phyloP scores from a whole-genome alignment of 768 basidiomycete genomes.

The Calocera viscosa region DNA sequence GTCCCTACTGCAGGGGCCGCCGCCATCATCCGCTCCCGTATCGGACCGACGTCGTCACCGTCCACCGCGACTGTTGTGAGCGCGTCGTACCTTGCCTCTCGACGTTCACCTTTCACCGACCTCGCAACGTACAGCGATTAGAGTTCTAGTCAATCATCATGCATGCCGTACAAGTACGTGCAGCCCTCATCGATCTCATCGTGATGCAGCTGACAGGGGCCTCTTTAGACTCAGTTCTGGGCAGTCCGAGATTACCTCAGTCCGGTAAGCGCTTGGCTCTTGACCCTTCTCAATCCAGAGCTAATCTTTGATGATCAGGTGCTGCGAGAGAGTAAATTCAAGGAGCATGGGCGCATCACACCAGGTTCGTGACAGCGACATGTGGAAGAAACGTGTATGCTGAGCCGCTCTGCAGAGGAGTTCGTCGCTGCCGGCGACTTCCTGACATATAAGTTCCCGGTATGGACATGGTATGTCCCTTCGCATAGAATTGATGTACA shows the following conservation, averaged over 20 bases:
- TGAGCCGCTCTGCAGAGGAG: conserved; percentile 55
- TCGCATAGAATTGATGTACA: not conserved
- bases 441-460: conserved; percentile 93
- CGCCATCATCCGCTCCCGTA: conserved; percentile 8
- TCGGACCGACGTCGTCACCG: conserved; percentile 1
- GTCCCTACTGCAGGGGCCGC: not conserved
- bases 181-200: not conserved
- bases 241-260: conserved; percentile 88
- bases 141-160: not conserved
- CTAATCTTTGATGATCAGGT: conserved; percentile 41
- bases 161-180: conserved; percentile 4
- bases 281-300: not conserved
- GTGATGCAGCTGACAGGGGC: not conserved
- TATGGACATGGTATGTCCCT: conserved; percentile 77
- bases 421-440: conserved; percentile 98
- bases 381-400: conserved; percentile 7
- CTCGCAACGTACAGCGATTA: not conserved
- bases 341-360: conserved; percentile 92
- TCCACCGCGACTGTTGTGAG: not conserved
- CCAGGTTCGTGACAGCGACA: conserved; percentile 48
- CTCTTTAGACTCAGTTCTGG: conserved; percentile 72
- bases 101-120: not conserved
- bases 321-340: conserved; percentile 95
- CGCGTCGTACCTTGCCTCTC: not conserved
- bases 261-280: conserved; percentile 46